A percentile compares a stretch with the other conserved stretches of the same genome.
Evolutionary conservation across 768 basidiomycete genomes (phyloP).

Genomic region (Sarcodon aspratus): DNA sequence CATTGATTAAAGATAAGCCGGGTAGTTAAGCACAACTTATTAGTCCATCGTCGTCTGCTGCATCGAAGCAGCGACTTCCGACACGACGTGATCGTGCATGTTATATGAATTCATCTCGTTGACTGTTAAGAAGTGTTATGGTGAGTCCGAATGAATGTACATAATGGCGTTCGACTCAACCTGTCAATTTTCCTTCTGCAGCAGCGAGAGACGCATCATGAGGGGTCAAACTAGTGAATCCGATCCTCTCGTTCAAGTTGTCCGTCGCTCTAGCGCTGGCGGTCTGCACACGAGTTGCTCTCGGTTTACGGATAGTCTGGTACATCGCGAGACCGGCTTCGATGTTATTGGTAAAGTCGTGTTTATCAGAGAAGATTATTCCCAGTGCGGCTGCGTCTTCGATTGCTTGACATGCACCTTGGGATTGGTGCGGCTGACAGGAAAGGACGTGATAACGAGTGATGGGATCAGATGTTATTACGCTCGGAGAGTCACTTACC

Average conservation of each 20-base stretch:
- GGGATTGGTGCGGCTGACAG: background rate
- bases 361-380: background rate
- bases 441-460: background rate
- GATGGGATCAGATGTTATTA: background rate
- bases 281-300: conserved; percentile 14
- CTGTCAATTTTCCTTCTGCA: background rate
- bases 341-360: background rate
- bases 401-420: background rate
- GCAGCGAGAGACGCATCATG: conserved; percentile 17
- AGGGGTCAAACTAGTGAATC: conserved; percentile 16
- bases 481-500: conserved; percentile 5
- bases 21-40: no score
- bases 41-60: no score
- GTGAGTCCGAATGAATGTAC: conserved; percentile 1
- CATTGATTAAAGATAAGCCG: no score
- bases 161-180: background rate
- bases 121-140: conserved; percentile 13
- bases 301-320: conserved; percentile 7
- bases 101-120: conserved; percentile 22
- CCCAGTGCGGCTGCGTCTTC: background rate
- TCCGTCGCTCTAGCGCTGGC: conserved; percentile 17
- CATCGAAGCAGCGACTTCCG: conserved; percentile 1
- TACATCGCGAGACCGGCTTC: background rate
- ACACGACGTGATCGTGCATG: conserved; percentile 15
- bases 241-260: conserved; percentile 9